Base-by-base conservation (phyloP, 768 basidiomycete genomes). In the Phlebiopsis flavidoalba region DNA sequence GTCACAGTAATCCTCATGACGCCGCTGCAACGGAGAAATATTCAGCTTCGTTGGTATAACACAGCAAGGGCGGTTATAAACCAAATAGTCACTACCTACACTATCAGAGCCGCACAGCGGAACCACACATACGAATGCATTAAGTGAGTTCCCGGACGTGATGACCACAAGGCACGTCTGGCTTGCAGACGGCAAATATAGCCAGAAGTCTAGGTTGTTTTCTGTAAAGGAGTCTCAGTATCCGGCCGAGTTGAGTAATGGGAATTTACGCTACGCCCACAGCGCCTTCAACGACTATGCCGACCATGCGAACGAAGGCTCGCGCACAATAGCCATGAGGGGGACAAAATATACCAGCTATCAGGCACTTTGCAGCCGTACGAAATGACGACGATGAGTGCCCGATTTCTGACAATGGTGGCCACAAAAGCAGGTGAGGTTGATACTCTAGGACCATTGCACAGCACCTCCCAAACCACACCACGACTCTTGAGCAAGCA, bases 341-440 rank as follows among this genome's bases (percentile, higher is more conserved):
- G 97, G 97, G 0, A 99, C 93, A 66, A 99, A 99, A n/a, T 65
- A 99, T 99, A 24, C 97, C 97, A 11, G 92, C n/a, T n/a, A n/a
- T n/a, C 92, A 1, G 97, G 97, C 0, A 99, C 97, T 72, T 94
- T 98, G 69, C 88, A 91, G 0, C 97, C 97, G 71, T 98, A 99
- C 2, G 93, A 94, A 22, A 98, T 76, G 21, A 98, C 84, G 52
- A 98, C 93, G 50, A 98, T 79, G 10, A 83, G 87, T 21, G 84
- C 90, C 4, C 96, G 87, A 31, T 31, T n/a, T 6, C 26, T 31
- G 59, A 98, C 86, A 57, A 97, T 80, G 5, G 95, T 96, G 0
- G 96, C 97, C n/a, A n/a, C n/a, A n/a, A n/a, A 5, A 98, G 79
- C 21, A 99, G 75, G 77, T 3, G 95, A 95, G 71, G 93, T 97